Evolutionary conservation across 345 rosid genomes (phyloP).

Genomic region (Gossypium herbaceum): DNA sequence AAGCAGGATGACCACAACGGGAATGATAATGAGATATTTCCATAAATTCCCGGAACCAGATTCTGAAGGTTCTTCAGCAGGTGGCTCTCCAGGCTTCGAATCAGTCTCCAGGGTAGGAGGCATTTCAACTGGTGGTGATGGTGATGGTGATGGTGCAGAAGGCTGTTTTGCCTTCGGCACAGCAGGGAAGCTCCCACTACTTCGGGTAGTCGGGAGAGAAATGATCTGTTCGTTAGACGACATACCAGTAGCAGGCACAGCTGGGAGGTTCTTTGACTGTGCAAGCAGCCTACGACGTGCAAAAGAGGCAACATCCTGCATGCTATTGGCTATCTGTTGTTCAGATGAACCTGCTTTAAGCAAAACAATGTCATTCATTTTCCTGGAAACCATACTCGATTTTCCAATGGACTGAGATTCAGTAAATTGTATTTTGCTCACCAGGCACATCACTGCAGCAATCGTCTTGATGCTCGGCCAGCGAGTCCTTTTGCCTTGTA

Average conservation of each 20-base stretch:
- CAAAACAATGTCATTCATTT: not conserved
- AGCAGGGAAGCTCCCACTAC: conserved; percentile 89
- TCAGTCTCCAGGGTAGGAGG: not conserved
- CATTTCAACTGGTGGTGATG: conserved; percentile 20
- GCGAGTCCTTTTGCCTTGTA: conserved; percentile 30
- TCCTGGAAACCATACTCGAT: conserved; percentile 1
- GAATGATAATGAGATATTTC: conserved; percentile 49
- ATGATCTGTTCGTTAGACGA: conserved; percentile 34
- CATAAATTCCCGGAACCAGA: conserved; percentile 36
- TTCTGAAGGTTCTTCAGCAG: conserved; percentile 21
- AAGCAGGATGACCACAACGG: conserved; percentile 30
- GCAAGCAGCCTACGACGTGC: conserved; percentile 64
- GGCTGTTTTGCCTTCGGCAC: conserved; percentile 41
- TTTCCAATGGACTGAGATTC: not conserved
- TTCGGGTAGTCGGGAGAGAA: conserved; percentile 47
- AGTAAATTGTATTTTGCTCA: conserved; percentile 27
- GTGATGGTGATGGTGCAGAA: conserved; percentile 26
- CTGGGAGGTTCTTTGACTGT: conserved; percentile 61
- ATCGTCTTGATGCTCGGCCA: conserved; percentile 14
- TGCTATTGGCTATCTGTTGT: conserved; percentile 19
- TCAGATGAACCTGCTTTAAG: conserved; percentile 30
- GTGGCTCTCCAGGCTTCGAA: not conserved
- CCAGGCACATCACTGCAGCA: conserved; percentile 22
- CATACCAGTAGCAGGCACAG: conserved; percentile 35
- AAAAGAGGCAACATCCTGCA: conserved; percentile 30